These are phyloP conservation scores for Kickxella alabastrina DNA, from an alignment of 192 early-diverging fungal species.

Conservation along the genomic window DNA sequence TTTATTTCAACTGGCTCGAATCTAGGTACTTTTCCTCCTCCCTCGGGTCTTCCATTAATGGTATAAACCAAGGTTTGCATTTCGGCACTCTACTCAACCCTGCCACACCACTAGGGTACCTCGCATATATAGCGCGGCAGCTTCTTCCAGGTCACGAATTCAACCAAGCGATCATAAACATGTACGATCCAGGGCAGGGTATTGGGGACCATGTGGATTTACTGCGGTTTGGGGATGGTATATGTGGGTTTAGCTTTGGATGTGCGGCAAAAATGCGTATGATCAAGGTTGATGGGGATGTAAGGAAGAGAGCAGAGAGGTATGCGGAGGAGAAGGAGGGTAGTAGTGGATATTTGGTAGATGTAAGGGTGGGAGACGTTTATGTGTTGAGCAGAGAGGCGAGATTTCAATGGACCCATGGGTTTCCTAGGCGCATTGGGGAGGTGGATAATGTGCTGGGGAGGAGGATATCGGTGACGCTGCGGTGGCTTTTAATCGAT, in stretches of 20 bases:
- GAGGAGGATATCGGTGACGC: slow-evolving; percentile 32
- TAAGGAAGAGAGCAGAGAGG: slow-evolving; percentile 1
- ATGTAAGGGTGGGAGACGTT: slow-evolving; percentile 45
- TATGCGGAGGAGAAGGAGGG: slow-evolving; percentile 8
- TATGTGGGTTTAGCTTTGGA: slow-evolving; percentile 49
- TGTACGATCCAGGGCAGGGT: slow-evolving; percentile 53
- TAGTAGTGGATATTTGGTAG: not conserved
- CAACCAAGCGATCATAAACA: slow-evolving; percentile 55
- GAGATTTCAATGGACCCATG: slow-evolving; percentile 55
- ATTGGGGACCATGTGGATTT: slow-evolving; percentile 55
- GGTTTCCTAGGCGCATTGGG: slow-evolving; percentile 28
- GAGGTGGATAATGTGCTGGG: slow-evolving; percentile 9
- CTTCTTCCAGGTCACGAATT: slow-evolving; percentile 15
- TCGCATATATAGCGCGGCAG: slow-evolving; percentile 5
- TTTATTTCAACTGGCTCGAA: slow-evolving; percentile 29
- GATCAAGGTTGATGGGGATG: not conserved
- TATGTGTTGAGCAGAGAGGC: slow-evolving; percentile 51
- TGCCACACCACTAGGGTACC: slow-evolving; percentile 14
- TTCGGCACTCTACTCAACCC: slow-evolving; percentile 17
- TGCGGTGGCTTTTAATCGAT: slow-evolving; percentile 19
- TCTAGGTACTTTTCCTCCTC: slow-evolving; percentile 28
- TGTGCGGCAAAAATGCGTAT: slow-evolving; percentile 47
- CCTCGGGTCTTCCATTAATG: not conserved
- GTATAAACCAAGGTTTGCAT: slow-evolving; percentile 42
- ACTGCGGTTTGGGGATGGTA: slow-evolving; percentile 54